A percentile compares a stretch with the other conserved stretches of the same genome.
Evolutionary conservation across 768 basidiomycete genomes (phyloP).

Genomic region (Gymnopilus junonius): DNA sequence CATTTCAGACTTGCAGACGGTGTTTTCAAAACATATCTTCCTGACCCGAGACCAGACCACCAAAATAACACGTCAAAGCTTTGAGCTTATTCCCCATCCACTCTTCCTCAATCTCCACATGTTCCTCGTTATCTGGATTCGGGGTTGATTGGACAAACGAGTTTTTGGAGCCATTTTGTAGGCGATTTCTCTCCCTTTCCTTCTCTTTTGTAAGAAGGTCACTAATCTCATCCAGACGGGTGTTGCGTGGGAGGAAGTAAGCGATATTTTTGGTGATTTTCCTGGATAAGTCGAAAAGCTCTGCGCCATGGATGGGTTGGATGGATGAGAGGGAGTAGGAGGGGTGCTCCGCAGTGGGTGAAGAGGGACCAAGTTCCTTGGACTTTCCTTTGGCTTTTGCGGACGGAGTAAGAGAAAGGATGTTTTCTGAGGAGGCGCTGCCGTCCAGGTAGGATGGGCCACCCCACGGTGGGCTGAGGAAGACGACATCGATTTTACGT

Average conservation of each 20-base stretch:
- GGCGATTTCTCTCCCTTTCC: neutral
- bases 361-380: neutral
- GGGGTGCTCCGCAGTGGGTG: slow-evolving; percentile 39
- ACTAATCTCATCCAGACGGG: slow-evolving; percentile 73
- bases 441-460: slow-evolving; percentile 73
- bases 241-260: slow-evolving; percentile 88
- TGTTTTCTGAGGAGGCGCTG: slow-evolving; percentile 16
- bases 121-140: slow-evolving; percentile 40
- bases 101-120: slow-evolving; percentile 92
- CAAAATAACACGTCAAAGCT: slow-evolving; percentile 93
- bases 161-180: slow-evolving; percentile 1
- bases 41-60: slow-evolving; percentile 77
- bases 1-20: too few relatives aligned
- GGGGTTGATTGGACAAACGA: neutral
- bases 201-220: slow-evolving; percentile 25
- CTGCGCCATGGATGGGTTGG: slow-evolving; percentile 79
- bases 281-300: slow-evolving; percentile 78
- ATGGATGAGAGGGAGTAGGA: slow-evolving; percentile 75
- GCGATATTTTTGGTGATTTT: slow-evolving; percentile 82
- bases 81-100: slow-evolving; percentile 96
- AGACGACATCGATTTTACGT: slow-evolving; percentile 83
- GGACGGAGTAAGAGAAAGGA: neutral
- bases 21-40: slow-evolving; percentile 58
- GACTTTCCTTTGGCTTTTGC: neutral
- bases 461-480: slow-evolving; percentile 96